Percentiles rank a stretch among this genome's conserved stretches.
phyloP scores from a whole-genome alignment of 192 early-diverging fungal species.

The Rhizophagus sp. region DNA sequence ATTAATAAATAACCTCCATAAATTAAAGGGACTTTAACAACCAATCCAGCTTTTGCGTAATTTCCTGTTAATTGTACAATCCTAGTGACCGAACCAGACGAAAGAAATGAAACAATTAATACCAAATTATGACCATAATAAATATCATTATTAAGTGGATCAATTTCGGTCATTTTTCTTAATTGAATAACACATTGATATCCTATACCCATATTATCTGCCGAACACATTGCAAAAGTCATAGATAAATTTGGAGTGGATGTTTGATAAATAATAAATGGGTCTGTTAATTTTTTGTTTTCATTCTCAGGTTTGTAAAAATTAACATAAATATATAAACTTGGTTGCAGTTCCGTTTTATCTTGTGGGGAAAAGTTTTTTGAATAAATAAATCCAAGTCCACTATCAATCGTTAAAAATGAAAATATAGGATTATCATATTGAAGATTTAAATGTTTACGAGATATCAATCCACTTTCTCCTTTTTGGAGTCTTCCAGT shows the following conservation, averaged over 20 bases:
- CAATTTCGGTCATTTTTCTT: not conserved
- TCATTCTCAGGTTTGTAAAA: not conserved
- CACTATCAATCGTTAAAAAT: not conserved
- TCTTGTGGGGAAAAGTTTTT: not conserved
- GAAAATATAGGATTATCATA: not conserved
- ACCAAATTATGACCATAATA: not conserved
- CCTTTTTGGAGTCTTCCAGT: not conserved
- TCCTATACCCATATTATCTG: not conserved
- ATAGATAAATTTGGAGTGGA: not conserved
- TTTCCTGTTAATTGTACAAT: not conserved
- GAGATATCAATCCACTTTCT: not conserved
- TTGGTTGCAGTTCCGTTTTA: not conserved
- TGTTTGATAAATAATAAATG: not conserved
- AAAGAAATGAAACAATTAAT: not conserved
- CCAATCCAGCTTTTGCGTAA: not conserved
- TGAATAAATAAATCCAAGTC: not conserved
- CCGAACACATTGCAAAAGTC: not conserved
- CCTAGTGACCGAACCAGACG: not conserved
- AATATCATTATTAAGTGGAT: too few relatives aligned
- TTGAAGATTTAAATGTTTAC: not conserved
- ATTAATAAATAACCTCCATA: not conserved
- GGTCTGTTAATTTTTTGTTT: not conserved
- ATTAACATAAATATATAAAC: not conserved
- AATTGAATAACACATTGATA: not conserved
- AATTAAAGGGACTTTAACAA: not conserved